Evolutionary conservation across 495 filamentous ascomycete species (phyloP).

Genomic region (Penicillium riverlandense): DNA sequence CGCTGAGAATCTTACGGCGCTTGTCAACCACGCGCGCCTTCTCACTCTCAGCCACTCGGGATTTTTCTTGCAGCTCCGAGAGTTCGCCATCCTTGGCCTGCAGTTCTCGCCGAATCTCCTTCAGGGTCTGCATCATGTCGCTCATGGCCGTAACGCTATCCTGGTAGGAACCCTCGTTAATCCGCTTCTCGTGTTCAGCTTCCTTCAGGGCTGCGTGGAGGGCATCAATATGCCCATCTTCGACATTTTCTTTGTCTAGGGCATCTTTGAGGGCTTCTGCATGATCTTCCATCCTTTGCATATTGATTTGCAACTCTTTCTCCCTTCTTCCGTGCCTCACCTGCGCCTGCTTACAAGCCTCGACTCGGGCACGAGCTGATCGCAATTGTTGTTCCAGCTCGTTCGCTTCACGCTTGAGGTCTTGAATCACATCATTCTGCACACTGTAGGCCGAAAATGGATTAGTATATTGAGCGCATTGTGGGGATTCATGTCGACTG

Average conservation of each 20-base stretch:
- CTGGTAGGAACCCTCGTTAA: slow-evolving; percentile 39
- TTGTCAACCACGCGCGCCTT: slow-evolving; percentile 38
- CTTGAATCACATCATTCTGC: slow-evolving; percentile 36
- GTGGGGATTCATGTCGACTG: neutral
- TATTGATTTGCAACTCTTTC: slow-evolving; percentile 43
- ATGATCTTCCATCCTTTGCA: slow-evolving; percentile 51
- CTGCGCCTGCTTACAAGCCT: slow-evolving; percentile 35
- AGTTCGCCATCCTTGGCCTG: slow-evolving; percentile 33
- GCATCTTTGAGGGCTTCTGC: slow-evolving; percentile 52
- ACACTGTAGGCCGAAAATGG: slow-evolving; percentile 17
- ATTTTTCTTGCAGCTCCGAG: slow-evolving; percentile 26
- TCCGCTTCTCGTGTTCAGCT: slow-evolving; percentile 39
- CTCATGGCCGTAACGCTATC: slow-evolving; percentile 48
- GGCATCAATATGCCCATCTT: slow-evolving; percentile 55
- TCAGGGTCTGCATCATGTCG: slow-evolving; percentile 35
- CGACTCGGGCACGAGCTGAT: slow-evolving; percentile 19
- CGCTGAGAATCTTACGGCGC: slow-evolving; percentile 46
- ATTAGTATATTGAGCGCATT: neutral
- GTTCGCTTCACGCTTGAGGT: slow-evolving; percentile 32
- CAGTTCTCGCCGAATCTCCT: slow-evolving; percentile 32
- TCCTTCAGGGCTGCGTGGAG: slow-evolving; percentile 48
- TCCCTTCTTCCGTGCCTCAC: slow-evolving; percentile 33
- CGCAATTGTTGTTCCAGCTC: slow-evolving; percentile 26
- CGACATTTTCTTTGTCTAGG: slow-evolving; percentile 50
- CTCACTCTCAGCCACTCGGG: slow-evolving; percentile 55